phyloP scores from a whole-genome alignment of 2,329 filamentous ascomycete species.

The Cladophialophora bantiana region DNA sequence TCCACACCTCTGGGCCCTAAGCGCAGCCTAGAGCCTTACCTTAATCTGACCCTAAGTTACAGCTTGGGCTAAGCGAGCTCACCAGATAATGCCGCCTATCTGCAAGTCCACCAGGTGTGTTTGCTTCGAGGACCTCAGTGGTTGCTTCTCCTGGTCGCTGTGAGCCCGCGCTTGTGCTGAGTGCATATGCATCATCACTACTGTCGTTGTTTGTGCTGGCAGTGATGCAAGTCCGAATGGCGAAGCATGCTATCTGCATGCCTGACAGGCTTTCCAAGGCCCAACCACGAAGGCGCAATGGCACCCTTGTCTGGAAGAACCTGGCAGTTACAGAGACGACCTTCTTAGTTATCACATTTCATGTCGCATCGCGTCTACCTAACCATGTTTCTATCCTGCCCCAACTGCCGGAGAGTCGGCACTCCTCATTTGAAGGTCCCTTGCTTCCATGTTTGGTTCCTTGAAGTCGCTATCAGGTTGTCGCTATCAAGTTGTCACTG shows the following conservation, averaged over 20 bases:
- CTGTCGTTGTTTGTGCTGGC: not conserved
- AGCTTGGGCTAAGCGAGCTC: not conserved
- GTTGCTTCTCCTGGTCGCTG: not conserved
- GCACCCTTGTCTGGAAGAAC: constrained; percentile 6
- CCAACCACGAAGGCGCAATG: constrained; percentile 3
- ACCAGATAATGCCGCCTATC: not conserved
- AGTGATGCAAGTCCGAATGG: not conserved
- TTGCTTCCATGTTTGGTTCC: not conserved
- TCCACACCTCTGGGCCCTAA: not conserved
- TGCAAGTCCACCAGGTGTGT: not conserved
- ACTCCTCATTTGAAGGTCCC: constrained; percentile 1
- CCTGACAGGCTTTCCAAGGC: not conserved
- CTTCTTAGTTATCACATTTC: constrained; percentile 14
- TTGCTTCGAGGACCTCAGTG: not conserved
- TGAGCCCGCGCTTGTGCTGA: not conserved
- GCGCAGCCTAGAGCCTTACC: not conserved
- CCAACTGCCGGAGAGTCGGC: not conserved
- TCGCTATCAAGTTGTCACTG: constrained; percentile 4
- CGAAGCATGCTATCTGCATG: not conserved
- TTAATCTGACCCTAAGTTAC: constrained; percentile 1
- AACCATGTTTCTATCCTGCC: constrained; percentile 1
- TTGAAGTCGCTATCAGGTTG: not conserved
- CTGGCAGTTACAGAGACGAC: not conserved
- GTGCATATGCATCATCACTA: not conserved
- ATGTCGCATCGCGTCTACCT: constrained; percentile 20